Conservation (phyloP, 2,329 filamentous ascomycete genomes). For the Colletotrichum eremochloae region DNA sequence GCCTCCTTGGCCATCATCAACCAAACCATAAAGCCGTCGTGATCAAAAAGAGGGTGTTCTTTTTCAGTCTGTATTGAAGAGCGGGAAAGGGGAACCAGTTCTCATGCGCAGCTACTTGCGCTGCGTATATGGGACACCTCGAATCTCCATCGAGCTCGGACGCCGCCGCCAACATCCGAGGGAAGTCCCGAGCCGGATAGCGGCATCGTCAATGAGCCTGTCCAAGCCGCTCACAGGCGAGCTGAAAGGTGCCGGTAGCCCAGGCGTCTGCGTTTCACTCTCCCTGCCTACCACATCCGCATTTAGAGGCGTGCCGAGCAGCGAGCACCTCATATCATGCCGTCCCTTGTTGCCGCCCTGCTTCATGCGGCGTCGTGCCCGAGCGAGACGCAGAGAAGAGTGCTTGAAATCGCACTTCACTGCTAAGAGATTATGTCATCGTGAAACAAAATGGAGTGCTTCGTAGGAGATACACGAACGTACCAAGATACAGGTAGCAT, state of each 20-base stretch:
- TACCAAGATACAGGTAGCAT: neutral
- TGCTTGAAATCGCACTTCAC: neutral
- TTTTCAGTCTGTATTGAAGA: neutral
- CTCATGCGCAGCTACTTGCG: neutral
- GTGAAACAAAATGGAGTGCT: neutral
- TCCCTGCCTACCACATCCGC: too few relatives aligned
- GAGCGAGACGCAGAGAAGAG: neutral
- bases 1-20: neutral
- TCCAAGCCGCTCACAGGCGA: too few relatives aligned
- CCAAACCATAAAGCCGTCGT: too few relatives aligned
- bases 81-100: neutral
- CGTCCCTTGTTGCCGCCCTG: neutral
- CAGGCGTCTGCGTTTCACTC: too few relatives aligned
- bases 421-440: neutral
- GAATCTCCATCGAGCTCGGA: neutral
- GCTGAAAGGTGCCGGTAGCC: too few relatives aligned
- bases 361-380: neutral
- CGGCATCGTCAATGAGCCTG: too few relatives aligned
- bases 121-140: too few relatives aligned
- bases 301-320: neutral
- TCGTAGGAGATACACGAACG: neutral
- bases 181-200: too few relatives aligned
- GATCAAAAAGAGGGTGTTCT: conserved; percentile 4
- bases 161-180: too few relatives aligned
- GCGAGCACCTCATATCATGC: neutral